Base-by-base conservation (phyloP, 2,329 filamentous ascomycete species). In the Thelonectria rubi region DNA sequence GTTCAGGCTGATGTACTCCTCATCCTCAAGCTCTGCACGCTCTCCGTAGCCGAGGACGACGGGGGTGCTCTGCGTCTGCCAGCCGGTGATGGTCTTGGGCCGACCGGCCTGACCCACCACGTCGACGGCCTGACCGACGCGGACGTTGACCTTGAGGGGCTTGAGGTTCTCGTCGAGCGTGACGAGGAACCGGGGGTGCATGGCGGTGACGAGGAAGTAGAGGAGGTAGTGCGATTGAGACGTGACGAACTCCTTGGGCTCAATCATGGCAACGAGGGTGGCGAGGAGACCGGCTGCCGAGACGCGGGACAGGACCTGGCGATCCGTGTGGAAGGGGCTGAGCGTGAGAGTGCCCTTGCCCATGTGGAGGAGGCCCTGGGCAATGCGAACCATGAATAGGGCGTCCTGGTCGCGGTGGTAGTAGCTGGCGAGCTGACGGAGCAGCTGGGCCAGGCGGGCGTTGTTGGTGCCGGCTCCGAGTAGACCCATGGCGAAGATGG, bases 21-120 rank as follows among this genome's bases (percentile, higher is more conserved):
- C 95, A 73, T 99, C 95, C 78, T 99, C 95, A 52, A 99, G 82
- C 82, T 99, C 95, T 10, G 95, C 95, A 72, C 96, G 86, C 83
- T 99, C 95, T 30, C 96, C 95, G 74, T 97, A 91, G n/a, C 92
- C 90, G 71, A 99, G 82, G 61, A 99, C 83, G 48, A 99, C 95
- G 1, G 95, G 95, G n/a, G 95, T 99, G 81, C 92, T 97, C 83
- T 99, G 95, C 68, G 95, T 99, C 80, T 99, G 95, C 95, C 95
- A 99, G 55, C 95, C 95, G 10, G 95, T 99, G 73, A 99, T 99
- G 2, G 95, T 99, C 89, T 99, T 98, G 69, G 95, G 95, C 65
- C 94, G 88, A 76, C 95, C 95, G 12, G 96, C 95, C 78, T 98
- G 95, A 53, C 95, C 96, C 42, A 99, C 95, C 43, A 99, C 94